phyloP scores from a whole-genome alignment of 192 early-diverging fungal genomes.

The Physocladia obscura region DNA sequence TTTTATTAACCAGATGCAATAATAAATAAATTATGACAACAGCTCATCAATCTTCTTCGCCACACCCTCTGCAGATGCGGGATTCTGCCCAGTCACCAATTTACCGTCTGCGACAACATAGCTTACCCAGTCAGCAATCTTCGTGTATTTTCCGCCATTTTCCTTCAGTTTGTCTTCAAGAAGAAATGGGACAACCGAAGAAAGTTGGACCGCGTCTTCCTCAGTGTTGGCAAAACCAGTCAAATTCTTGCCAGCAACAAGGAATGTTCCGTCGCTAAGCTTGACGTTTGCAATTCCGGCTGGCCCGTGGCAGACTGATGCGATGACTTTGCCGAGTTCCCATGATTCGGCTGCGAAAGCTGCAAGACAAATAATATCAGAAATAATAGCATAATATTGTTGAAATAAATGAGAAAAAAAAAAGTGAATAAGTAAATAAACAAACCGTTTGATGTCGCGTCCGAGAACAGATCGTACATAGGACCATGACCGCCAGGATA shows the following conservation, averaged over 20 bases:
- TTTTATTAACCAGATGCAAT: too few species aligned
- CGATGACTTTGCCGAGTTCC: conserved; percentile 51
- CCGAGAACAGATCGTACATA: conserved; percentile 53
- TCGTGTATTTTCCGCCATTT: conserved; percentile 58
- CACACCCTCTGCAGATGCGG: not conserved
- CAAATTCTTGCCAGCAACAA: conserved; percentile 64
- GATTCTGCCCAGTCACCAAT: conserved; percentile 59
- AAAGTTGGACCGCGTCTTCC: conserved; percentile 54
- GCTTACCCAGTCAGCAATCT: conserved; percentile 48
- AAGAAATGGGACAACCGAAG: conserved; percentile 33
- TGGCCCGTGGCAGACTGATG: conserved; percentile 63
- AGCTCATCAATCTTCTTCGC: conserved; percentile 13
- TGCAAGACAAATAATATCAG: not conserved
- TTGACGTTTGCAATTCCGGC: conserved; percentile 66
- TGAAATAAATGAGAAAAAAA: not conserved
- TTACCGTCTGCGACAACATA: conserved; percentile 59
- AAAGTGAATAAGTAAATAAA: not conserved
- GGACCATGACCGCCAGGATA: conserved; percentile 62
- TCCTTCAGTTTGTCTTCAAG: conserved; percentile 26
- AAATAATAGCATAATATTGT: not conserved
- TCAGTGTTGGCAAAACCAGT: conserved; percentile 75
- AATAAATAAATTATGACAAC: too few species aligned
- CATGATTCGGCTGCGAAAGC: conserved; percentile 44
- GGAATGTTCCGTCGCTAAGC: conserved; percentile 56
- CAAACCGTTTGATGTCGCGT: conserved; percentile 37